Conservation (phyloP, 257 asterid species). For the Buddleja alternifolia region DNA sequence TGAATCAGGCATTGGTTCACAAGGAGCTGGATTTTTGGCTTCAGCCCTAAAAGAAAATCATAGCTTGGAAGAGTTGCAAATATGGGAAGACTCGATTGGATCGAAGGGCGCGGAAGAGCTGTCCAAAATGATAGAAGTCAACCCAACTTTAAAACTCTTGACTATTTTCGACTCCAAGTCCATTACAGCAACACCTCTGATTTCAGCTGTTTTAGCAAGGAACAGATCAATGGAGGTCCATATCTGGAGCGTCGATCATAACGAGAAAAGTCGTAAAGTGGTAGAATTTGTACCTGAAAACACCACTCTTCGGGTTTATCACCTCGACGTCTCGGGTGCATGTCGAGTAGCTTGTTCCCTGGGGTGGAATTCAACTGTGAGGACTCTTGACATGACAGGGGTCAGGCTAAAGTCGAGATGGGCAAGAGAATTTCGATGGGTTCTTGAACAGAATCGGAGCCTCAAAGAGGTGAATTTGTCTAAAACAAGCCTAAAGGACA, state of each 20-base stretch:
- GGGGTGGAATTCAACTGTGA: conserved; percentile 74
- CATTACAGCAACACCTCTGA: conserved; percentile 58
- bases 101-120: conserved; percentile 77
- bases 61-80: conserved; percentile 62
- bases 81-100: conserved; percentile 89
- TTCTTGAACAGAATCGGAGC: conserved; percentile 74
- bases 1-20: conserved; percentile 69
- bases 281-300: conserved; percentile 67
- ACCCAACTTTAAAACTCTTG: conserved; percentile 60
- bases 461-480: conserved; percentile 71
- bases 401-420: conserved; percentile 68
- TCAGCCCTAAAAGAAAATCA: conserved; percentile 60
- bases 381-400: conserved; percentile 70
- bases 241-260: conserved; percentile 55
- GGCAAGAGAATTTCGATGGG: conserved; percentile 86
- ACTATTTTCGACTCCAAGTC: conserved; percentile 60
- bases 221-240: conserved; percentile 77
- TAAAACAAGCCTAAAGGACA: conserved; percentile 64
- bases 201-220: conserved; percentile 82
- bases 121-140: conserved; percentile 89
- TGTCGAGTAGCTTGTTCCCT: conserved; percentile 71
- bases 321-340: conserved; percentile 50
- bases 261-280: conserved; percentile 44
- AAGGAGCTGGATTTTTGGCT: conserved; percentile 62
- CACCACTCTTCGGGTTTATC: conserved; percentile 56